These are phyloP conservation scores for Thyridium curvatum DNA, from an alignment of 2,329 filamentous ascomycete genomes.

Conservation along the genomic window DNA sequence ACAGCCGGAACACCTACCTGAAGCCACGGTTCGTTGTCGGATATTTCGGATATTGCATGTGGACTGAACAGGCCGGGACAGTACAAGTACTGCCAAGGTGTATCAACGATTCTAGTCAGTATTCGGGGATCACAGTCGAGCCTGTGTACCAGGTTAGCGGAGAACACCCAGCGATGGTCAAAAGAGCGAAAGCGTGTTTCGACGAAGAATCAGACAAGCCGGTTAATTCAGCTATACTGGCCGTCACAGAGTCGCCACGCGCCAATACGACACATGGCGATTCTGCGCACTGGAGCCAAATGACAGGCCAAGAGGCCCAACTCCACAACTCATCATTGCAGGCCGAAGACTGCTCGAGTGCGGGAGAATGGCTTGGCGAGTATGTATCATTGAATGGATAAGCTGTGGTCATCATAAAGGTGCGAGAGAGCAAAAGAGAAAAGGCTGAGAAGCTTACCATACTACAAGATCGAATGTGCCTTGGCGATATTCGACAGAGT, in stretches of 20 bases:
- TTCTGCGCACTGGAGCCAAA: slow-evolving; percentile 53
- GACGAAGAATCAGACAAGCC: slow-evolving; percentile 24
- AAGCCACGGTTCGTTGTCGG: too few relatives aligned
- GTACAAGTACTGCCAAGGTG: too few relatives aligned
- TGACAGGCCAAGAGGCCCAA: slow-evolving; percentile 45
- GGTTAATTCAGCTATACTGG: slow-evolving; percentile 27
- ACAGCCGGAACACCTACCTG: too few relatives aligned
- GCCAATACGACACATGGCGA: slow-evolving; percentile 51
- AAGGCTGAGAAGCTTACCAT: background rate
- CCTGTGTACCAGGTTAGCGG: too few relatives aligned
- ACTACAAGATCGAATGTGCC: too few relatives aligned
- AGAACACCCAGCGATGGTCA: too few relatives aligned
- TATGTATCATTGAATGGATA: slow-evolving; percentile 71
- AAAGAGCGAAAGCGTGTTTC: too few relatives aligned
- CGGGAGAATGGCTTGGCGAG: slow-evolving; percentile 66
- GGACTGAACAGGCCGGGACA: too few relatives aligned
- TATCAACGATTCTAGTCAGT: too few relatives aligned
- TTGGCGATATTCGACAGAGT: too few relatives aligned
- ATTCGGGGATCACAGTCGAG: too few relatives aligned
- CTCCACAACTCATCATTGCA: slow-evolving; percentile 73
- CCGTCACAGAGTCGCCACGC: slow-evolving; percentile 20
- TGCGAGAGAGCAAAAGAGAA: slow-evolving; percentile 6
- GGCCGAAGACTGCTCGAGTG: slow-evolving; percentile 51
- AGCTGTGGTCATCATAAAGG: slow-evolving; percentile 56
- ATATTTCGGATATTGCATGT: too few relatives aligned